phyloP scores from a whole-genome alignment of 352 stramenopile species.

The Phytophthora pistaciae region DNA sequence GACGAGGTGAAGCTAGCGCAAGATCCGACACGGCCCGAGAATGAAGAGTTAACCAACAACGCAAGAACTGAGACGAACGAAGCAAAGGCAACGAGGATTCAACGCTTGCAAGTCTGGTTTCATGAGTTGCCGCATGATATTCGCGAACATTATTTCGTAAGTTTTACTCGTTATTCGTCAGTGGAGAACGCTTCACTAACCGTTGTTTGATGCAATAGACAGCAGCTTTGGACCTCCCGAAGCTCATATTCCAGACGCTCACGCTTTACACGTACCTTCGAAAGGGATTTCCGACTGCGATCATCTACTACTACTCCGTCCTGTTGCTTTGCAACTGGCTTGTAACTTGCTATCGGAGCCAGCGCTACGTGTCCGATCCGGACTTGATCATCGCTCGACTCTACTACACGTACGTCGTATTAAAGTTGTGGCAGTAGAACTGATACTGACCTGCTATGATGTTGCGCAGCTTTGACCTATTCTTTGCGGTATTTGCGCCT shows the following conservation, averaged over 20 bases:
- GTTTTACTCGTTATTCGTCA: slow-evolving; percentile 5
- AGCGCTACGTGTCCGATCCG: slow-evolving; percentile 38
- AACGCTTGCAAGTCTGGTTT: slow-evolving; percentile 11
- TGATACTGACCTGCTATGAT: no score
- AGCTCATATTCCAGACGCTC: slow-evolving; percentile 55
- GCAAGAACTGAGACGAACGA: no score
- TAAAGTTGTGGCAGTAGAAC: background rate
- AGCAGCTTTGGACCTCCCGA: slow-evolving; percentile 48
- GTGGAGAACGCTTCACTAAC: no score
- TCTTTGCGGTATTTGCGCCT: slow-evolving; percentile 59
- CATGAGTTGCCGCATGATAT: slow-evolving; percentile 22
- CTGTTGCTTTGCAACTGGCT: slow-evolving; percentile 52
- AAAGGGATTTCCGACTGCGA: slow-evolving; percentile 45
- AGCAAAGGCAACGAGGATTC: no score
- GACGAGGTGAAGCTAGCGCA: background rate
- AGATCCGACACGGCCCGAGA: background rate
- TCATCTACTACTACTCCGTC: slow-evolving; percentile 50
- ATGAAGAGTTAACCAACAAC: no score
- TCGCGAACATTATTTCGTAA: slow-evolving; percentile 34
- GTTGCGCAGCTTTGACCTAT: slow-evolving; percentile 46
- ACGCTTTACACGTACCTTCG: slow-evolving; percentile 46
- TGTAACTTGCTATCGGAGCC: slow-evolving; percentile 53
- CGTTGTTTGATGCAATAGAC: slow-evolving; percentile 23
- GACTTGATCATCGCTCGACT: slow-evolving; percentile 28
- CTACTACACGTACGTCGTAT: slow-evolving; percentile 17